Evolutionary conservation across 768 basidiomycete genomes (phyloP), one percentile per base, ranked within the genome.

Genomic region (Tulasnella sp.): DNA sequence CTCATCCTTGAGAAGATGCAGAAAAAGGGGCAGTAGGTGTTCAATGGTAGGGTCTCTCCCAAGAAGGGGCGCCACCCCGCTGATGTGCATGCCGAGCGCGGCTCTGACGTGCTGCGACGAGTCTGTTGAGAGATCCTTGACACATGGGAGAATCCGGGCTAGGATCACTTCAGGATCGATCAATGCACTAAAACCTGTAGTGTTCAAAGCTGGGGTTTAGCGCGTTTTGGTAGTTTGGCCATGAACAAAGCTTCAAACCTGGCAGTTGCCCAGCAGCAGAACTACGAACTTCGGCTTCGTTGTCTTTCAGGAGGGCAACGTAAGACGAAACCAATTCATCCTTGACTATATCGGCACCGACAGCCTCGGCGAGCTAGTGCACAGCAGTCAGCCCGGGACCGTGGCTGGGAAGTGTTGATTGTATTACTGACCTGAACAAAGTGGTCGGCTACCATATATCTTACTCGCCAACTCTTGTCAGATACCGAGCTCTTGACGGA

Each of bases 391-490:
- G n/a, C n/a, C 56, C 41, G 25, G 2, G 27, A 42, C 41, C 19
- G 12, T 19, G 19, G 42, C 42, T n/a, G n/a, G n/a, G n/a, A n/a
- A n/a, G n/a, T n/a, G n/a, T n/a, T n/a, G n/a, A n/a, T n/a, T n/a
- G n/a, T n/a, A n/a, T 38, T 15, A 63, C 75, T 59, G 63, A 88
- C 91, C 78, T 92, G 87, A 64, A 98, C 96, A 72, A 98, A 98
- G 70, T 97, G 90, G 63, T 81, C 91, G 1, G 93, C 94, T 15
- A 92, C 92, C 93, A 98, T 97, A 71, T 97, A 99, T 69, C 96
- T 78, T 54, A 99, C 96, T 65, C 96, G 78, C 96, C 96, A 99
- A 69, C 92, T 94, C 76, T 97, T 96, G 71, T 99, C 96, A 10
- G 83, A 77, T 50, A 96, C 84, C 63, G 87, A 88, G 62, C 85